phyloP scores from a whole-genome alignment of 129 eudicot genomes.

The Scalesia atractyloides region DNA sequence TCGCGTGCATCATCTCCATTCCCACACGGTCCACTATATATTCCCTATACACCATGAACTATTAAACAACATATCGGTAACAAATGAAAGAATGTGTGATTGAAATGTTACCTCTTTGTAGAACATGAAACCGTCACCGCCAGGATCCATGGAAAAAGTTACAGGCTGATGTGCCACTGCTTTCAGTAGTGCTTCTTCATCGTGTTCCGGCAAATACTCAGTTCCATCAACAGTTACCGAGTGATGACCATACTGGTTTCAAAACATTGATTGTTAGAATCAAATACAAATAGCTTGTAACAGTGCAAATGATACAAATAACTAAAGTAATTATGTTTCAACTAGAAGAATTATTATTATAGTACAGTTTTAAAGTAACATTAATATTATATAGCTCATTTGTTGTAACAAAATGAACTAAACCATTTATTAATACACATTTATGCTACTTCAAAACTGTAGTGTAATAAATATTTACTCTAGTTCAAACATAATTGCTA shows the following conservation, averaged over 20 bases:
- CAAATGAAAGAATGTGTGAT: too few relatives aligned
- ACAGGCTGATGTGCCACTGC: conserved; percentile 70
- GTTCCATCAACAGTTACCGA: conserved; percentile 43
- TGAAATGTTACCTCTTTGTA: conserved; percentile 45
- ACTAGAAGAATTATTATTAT: too few relatives aligned
- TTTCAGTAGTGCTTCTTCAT: conserved; percentile 55
- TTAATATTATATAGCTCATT: too few relatives aligned
- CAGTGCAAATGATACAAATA: too few relatives aligned
- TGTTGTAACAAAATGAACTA: too few relatives aligned
- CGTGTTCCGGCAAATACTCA: conserved; percentile 39
- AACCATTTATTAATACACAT: too few relatives aligned
- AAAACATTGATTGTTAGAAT: background rate
- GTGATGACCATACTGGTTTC: conserved; percentile 2
- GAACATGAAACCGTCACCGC: conserved; percentile 51
- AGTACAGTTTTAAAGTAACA: too few relatives aligned
- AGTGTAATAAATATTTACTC: too few relatives aligned
- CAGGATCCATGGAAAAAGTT: conserved; percentile 51
- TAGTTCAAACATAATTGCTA: too few relatives aligned
- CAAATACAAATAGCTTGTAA: too few relatives aligned
- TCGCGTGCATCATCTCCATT: conserved; percentile 37
- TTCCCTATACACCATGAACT: conserved; percentile 44
- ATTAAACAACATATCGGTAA: conserved; percentile 37
- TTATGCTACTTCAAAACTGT: too few relatives aligned
- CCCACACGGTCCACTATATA: conserved; percentile 67
- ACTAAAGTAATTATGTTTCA: too few relatives aligned